Percentiles rank a stretch among this genome's conserved stretches.
phyloP scores from a whole-genome alignment of 2,329 filamentous ascomycete genomes.

The Botryosphaeria agaves region DNA sequence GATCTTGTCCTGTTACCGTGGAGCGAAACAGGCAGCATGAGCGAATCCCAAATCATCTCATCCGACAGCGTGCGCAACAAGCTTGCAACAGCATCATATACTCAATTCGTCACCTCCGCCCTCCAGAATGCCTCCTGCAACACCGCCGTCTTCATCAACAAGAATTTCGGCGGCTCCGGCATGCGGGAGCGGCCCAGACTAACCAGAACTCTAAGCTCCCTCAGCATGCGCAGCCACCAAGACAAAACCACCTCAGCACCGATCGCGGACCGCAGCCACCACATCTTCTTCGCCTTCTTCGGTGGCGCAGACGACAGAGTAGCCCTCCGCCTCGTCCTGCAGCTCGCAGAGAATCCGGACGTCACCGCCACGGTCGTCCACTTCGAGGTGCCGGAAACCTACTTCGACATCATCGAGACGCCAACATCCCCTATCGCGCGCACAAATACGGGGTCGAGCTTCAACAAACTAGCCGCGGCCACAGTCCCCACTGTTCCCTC shows the following conservation, averaged over 20 bases:
- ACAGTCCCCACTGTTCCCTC: conserved; percentile 1
- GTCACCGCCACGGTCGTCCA: conserved; percentile 64
- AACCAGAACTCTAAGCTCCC: conserved; percentile 31
- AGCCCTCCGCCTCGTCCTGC: conserved; percentile 65
- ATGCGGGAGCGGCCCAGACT: conserved; percentile 18
- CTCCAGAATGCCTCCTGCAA: conserved; percentile 47
- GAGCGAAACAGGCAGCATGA: conserved; percentile 65
- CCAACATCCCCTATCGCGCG: conserved; percentile 1
- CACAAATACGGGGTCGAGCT: conserved; percentile 2
- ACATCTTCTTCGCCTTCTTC: conserved; percentile 76
- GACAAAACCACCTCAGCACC: conserved; percentile 38
- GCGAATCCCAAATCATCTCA: conserved; percentile 39
- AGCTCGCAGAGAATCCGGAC: conserved; percentile 62
- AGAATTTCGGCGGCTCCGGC: conserved; percentile 38
- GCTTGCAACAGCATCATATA: conserved; percentile 46
- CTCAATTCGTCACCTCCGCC: conserved; percentile 53
- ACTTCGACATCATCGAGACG: conserved; percentile 1
- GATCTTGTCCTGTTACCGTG: conserved; percentile 73
- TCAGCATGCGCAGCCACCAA: conserved; percentile 43
- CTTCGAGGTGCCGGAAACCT: conserved; percentile 22
- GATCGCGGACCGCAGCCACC: conserved; percentile 52
- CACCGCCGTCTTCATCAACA: conserved; percentile 66
- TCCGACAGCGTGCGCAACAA: conserved; percentile 36
- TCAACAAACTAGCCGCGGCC: too few species aligned
- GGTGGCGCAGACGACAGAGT: conserved; percentile 68